phyloP scores from a whole-genome alignment of 495 filamentous ascomycete genomes.

The Neurospora sp. region DNA sequence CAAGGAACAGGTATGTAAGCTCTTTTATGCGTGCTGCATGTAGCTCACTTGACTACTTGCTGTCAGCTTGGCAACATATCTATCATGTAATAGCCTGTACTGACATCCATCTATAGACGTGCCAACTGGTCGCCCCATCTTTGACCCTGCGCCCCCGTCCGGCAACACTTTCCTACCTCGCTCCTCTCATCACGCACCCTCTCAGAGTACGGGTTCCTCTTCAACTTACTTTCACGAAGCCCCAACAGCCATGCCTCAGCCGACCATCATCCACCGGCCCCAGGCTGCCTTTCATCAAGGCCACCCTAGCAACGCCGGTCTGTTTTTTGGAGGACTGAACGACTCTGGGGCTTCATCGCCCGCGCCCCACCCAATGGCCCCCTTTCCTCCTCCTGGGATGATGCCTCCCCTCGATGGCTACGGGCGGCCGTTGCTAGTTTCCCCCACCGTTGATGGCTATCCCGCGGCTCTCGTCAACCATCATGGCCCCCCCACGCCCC shows the following conservation, averaged over 20 bases:
- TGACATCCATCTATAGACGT: background rate
- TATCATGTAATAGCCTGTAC: background rate
- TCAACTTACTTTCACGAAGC: constrained; percentile 2
- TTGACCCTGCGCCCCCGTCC: background rate
- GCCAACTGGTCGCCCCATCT: background rate
- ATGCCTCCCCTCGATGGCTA: constrained; percentile 27
- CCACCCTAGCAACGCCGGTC: constrained; percentile 33
- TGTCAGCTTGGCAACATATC: background rate
- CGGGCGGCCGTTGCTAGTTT: constrained; percentile 22
- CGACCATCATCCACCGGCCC: constrained; percentile 5
- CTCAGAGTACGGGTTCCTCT: background rate
- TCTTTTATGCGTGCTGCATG: background rate
- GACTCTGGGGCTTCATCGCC: constrained; percentile 43
- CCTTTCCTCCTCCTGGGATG: constrained; percentile 25
- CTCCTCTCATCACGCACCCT: background rate
- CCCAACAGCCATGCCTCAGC: constrained; percentile 4
- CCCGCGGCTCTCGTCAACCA: constrained; percentile 25
- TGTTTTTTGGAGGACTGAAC: constrained; percentile 33
- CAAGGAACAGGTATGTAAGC: background rate
- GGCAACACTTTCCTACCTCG: background rate
- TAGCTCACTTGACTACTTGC: background rate
- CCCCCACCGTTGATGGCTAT: constrained; percentile 27
- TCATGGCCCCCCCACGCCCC: constrained; percentile 40
- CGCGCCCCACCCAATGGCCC: constrained; percentile 26
- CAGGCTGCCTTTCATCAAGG: constrained; percentile 19